Base-by-base conservation (phyloP, 371 early-diverging fungal genomes). In the Mortierella sp. region DNA sequence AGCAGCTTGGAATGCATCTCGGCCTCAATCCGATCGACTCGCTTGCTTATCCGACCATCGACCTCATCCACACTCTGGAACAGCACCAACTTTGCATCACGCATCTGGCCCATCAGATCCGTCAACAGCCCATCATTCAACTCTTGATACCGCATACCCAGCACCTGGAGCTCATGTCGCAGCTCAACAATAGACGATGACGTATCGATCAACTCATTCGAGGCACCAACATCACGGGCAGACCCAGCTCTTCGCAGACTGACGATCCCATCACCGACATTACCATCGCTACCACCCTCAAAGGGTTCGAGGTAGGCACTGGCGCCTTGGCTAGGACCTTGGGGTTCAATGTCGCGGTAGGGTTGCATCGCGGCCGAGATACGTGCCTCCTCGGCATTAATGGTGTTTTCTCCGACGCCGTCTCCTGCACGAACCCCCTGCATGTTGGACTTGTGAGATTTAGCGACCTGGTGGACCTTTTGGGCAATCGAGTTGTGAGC, bases 31-130 rank as follows among this genome's bases (percentile, higher is more conserved):
- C 86, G 60, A 56, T 86, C 86, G 2, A 86, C 82, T 3, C 86
- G 73, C 72, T 80, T 82, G 27, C 86, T 86, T 72, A 86, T 82
- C 29, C 86, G 79, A 24, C 82, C 79, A 70, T 86, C 86, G 24
- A 86, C 86, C 55, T 86, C 86, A n/a, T 86, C 86, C 72, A 86
- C 86, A 16, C 82, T 86, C 58, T 86, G 86, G 63, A 86, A 79
- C 63, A 86, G 75, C 77, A 86, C 80, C 73, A 86, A 44, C 60
- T 86, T 86, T 6, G 86, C 86, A 51, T 86, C 86, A 2, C 86
- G 73, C 86, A 86, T 86, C 77, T 86, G 86, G 27, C 86, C 80
- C 82, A 86, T 79, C 75, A 86, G 48, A 38, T 86, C 82, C 21
- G 82, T 82, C 72, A 86, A 74, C 38, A 86, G 60, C 0, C 86